phyloP scores from a whole-genome alignment of 129 eudicot genomes.

The Mikania micrantha region DNA sequence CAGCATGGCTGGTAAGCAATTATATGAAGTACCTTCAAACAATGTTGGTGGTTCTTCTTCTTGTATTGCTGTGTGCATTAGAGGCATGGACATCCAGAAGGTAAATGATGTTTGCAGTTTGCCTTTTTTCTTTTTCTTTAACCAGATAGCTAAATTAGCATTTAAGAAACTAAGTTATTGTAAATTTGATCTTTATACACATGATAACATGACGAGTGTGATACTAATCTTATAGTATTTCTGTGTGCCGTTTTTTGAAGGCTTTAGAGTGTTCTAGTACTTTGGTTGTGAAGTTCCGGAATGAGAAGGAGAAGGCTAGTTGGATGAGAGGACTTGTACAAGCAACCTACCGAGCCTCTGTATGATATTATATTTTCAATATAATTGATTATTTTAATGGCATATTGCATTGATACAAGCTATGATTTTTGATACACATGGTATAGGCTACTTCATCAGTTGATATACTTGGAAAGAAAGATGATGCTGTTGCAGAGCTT shows the following conservation, averaged over 20 bases:
- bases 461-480: conserved; percentile 56
- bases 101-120: conserved; percentile 35
- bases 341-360: conserved; percentile 96
- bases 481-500: conserved; percentile 25
- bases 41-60: conserved; percentile 85
- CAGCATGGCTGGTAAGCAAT: conserved; percentile 93
- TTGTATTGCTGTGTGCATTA: conserved; percentile 64
- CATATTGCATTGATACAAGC: neutral
- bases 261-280: conserved; percentile 89
- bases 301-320: conserved; percentile 68
- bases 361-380: conserved; percentile 28
- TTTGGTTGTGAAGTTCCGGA: conserved; percentile 59
- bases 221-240: conserved; percentile 10
- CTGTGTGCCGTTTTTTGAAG: conserved; percentile 28
- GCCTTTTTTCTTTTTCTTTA: neutral
- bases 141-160: neutral
- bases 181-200: neutral
- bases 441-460: conserved; percentile 71
- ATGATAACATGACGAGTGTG: neutral
- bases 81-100: conserved; percentile 89
- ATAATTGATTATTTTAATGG: conserved; percentile 2
- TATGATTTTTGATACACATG: conserved; percentile 12
- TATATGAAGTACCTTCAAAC: conserved; percentile 74
- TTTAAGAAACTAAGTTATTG: neutral
- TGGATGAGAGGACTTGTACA: conserved; percentile 86